A percentile compares a stretch with the other conserved stretches of the same genome.
phyloP scores from a whole-genome alignment of 2,329 filamentous ascomycete genomes.

The Phaeoacremonium minimum region DNA sequence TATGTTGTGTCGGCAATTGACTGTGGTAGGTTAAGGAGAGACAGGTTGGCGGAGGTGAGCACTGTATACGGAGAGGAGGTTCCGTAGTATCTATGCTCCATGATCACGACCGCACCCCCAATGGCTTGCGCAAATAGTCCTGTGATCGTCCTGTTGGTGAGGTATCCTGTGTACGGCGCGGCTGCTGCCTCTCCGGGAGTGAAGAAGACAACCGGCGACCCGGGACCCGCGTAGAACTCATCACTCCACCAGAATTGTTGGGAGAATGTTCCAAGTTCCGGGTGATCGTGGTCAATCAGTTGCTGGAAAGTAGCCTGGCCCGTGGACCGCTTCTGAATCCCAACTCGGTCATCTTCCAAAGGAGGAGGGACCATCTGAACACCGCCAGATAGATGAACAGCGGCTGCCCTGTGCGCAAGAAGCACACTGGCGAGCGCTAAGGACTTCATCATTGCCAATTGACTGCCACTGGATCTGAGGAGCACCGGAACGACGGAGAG shows the following conservation, averaged over 20 bases:
- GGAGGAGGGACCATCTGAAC: conserved; percentile 19
- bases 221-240: conserved; percentile 33
- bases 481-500: no score
- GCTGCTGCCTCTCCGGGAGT: conserved; percentile 33
- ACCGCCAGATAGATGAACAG: conserved; percentile 4
- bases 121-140: conserved; percentile 32
- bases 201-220: conserved; percentile 33
- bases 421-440: conserved; percentile 9
- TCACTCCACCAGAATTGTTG: conserved; percentile 36
- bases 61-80: conserved; percentile 28
- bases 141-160: conserved; percentile 35
- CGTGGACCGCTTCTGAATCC: conserved; percentile 8
- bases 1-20: conserved; percentile 33
- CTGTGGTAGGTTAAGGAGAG: conserved; percentile 34
- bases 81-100: conserved; percentile 40
- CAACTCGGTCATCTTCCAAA: conserved; percentile 13
- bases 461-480: not conserved
- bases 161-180: conserved; percentile 28
- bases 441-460: conserved; percentile 23
- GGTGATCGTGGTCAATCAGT: conserved; percentile 33
- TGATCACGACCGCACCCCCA: conserved; percentile 31
- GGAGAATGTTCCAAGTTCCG: conserved; percentile 32
- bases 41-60: conserved; percentile 30
- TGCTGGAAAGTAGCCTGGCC: conserved; percentile 31
- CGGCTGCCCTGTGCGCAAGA: conserved; percentile 19